phyloP scores from a whole-genome alignment of 208 protist species.

The Zelonia costaricensis region DNA sequence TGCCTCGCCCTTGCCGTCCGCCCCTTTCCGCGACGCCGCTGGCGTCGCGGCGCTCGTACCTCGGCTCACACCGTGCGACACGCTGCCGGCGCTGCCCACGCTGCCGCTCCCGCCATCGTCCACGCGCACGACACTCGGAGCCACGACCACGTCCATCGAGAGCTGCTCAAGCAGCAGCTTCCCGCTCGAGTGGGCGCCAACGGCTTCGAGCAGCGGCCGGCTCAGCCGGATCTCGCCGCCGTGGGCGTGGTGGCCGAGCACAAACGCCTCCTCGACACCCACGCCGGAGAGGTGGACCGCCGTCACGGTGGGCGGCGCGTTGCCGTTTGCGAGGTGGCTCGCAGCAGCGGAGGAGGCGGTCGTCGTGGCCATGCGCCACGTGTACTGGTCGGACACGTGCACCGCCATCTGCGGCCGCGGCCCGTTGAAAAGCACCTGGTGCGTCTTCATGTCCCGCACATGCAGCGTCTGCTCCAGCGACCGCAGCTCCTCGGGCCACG shows the following conservation, averaged over 20 bases:
- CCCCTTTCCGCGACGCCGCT: neutral
- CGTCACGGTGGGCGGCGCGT: no score
- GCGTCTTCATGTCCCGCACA: conserved; percentile 50
- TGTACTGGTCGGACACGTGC: conserved; percentile 41
- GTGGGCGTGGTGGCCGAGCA: conserved; percentile 42
- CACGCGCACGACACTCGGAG: conserved; percentile 20
- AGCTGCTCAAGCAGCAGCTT: conserved; percentile 67
- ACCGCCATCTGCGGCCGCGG: conserved; percentile 62
- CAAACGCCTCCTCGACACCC: conserved; percentile 53
- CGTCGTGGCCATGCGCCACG: conserved; percentile 8
- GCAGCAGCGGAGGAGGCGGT: neutral
- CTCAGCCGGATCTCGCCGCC: conserved; percentile 73
- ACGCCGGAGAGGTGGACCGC: conserved; percentile 50
- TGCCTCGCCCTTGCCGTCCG: neutral
- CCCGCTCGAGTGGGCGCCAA: conserved; percentile 34
- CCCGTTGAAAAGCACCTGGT: conserved; percentile 69
- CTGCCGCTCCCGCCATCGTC: conserved; percentile 1
- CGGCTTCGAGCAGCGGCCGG: conserved; percentile 28
- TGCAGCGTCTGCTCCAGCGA: conserved; percentile 61
- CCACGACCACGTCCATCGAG: conserved; percentile 43
- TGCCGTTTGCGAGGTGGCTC: no score
- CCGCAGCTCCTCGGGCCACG: conserved; percentile 61
- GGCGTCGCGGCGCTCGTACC: neutral
- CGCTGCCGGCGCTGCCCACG: neutral
- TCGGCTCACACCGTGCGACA: neutral